phyloP scores from a whole-genome alignment of 2,329 filamentous ascomycete genomes.

The Trichoderma brevicompactum region DNA sequence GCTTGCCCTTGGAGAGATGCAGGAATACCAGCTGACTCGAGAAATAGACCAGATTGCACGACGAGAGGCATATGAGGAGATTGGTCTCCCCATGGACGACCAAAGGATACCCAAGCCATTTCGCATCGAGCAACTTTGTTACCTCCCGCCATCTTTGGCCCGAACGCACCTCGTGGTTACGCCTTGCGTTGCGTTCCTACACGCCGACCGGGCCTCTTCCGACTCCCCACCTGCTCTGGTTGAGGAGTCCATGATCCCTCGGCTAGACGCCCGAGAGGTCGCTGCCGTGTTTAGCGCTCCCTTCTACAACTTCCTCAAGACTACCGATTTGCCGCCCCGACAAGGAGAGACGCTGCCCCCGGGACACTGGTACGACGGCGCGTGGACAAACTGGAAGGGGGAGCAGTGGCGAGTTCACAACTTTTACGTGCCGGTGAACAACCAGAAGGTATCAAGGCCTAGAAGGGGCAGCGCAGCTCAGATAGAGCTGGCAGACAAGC shows the following conservation, averaged over 20 bases:
- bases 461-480: conserved; percentile 40
- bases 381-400: conserved; percentile 80
- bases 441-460: conserved; percentile 70
- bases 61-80: conserved; percentile 90
- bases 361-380: conserved; percentile 81
- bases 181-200: conserved; percentile 78
- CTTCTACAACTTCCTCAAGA: conserved; percentile 78
- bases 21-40: neutral
- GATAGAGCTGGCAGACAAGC: conserved; percentile 45
- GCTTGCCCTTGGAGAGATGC: neutral
- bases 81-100: conserved; percentile 79
- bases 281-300: conserved; percentile 91
- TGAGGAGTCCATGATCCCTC: conserved; percentile 75
- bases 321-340: conserved; percentile 57
- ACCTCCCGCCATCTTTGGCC: conserved; percentile 76
- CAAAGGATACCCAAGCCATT: conserved; percentile 74
- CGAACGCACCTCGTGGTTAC: conserved; percentile 74
- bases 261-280: conserved; percentile 86
- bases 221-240: conserved; percentile 50
- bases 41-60: conserved; percentile 76
- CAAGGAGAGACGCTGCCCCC: conserved; percentile 47
- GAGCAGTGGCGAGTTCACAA: conserved; percentile 85
- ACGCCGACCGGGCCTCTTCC: conserved; percentile 56
- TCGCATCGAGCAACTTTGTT: conserved; percentile 83
- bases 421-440: conserved; percentile 82